Base-by-base conservation (phyloP, 306 rosid species). In the Prunus kanzakura region DNA sequence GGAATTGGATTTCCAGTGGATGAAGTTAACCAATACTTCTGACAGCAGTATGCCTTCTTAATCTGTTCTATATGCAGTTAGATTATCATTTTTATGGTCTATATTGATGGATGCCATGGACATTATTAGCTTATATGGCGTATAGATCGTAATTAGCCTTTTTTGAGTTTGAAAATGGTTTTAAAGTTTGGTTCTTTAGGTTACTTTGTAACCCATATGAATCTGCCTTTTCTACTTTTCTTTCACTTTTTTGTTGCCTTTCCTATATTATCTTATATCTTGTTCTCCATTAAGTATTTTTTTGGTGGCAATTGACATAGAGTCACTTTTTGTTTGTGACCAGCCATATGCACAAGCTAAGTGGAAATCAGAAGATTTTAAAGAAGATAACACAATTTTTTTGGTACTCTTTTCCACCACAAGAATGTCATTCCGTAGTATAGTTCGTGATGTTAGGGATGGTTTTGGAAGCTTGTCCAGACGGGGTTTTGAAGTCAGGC, bases 351-450 rank as follows among this genome's bases (percentile, higher is more conserved):
- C 66, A 35, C 60, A 19, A 51, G 46, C 74, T 41, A 57, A 82
- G 71, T 79, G 69, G 75, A 82, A 78, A 77, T 57, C 80, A 67
- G 77, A 80, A 60, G 19, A 65, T 79, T 80, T 45, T 38, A 11
- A 76, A 75, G 65, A 67, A 76, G 76, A 72, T 43, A 76, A 5
- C 18, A 64, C 72, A 64, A 64, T 74, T 76, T 67, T 75, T 64
- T 18, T 16, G 29, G 64, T 80, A 64, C 54, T 72, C 76, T 63
- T 82, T 54, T 50, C 62, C 54, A 15, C 68, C 65, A 73, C 77
- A 85, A 79, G 66, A 84, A 92, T 93, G 97, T 93, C 97, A 11
- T 93, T 93, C 87, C 92, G 96, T 27, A 93, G 96, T 82, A 93
- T 93, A 81, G 92, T 93, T 69, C 97, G 97, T 52, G 97, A 93